These are phyloP conservation scores for Inga oerstediana DNA, from an alignment of 306 rosid genomes.

Conservation along the genomic window DNA sequence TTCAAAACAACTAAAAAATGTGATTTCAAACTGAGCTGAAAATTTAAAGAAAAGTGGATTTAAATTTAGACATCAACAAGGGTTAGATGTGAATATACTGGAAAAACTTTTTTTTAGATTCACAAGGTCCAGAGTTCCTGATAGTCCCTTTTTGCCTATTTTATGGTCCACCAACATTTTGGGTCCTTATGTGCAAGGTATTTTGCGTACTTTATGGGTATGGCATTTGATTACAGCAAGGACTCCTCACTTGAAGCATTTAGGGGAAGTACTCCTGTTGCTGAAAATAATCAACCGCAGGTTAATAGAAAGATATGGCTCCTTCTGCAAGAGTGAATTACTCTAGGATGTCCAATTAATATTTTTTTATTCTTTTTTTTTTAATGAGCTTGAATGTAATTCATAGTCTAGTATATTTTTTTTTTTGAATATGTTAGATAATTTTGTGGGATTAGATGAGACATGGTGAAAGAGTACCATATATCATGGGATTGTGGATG, in stretches of 20 bases:
- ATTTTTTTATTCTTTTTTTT: neutral
- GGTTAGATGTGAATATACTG: neutral
- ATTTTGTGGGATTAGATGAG: neutral
- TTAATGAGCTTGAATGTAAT: neutral
- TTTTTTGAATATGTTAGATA: neutral
- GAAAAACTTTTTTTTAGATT: neutral
- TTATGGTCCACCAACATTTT: neutral
- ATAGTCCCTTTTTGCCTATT: neutral
- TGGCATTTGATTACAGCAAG: neutral
- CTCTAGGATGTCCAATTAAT: neutral
- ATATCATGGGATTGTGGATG: too few species aligned
- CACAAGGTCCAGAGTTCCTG: neutral
- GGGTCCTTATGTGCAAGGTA: neutral
- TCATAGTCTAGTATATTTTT: neutral
- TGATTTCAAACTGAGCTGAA: neutral
- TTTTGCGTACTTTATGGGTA: neutral
- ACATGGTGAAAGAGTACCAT: too few species aligned
- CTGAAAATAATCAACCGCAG: neutral
- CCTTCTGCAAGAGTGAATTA: neutral
- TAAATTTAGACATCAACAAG: neutral
- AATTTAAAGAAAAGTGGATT: neutral
- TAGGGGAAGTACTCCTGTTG: neutral
- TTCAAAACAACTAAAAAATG: neutral
- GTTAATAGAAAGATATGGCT: neutral
- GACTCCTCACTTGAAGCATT: neutral